These are phyloP conservation scores for Mycena vulgaris DNA, from an alignment of 768 basidiomycete genomes.

Conservation along the genomic window DNA sequence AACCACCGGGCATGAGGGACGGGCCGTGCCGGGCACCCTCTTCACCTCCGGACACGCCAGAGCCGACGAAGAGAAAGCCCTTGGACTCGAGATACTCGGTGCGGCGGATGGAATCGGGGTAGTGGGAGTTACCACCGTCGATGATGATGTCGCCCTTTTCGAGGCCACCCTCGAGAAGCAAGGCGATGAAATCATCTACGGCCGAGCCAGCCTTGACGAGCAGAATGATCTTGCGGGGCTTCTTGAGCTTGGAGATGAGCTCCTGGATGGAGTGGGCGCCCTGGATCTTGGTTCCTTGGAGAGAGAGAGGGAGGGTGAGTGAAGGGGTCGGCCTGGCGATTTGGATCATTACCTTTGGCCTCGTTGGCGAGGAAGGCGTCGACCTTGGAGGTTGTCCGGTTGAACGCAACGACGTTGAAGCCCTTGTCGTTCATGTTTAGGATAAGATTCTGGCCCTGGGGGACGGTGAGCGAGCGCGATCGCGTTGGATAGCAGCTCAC, in stretches of 20 bases:
- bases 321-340: conserved; percentile 37
- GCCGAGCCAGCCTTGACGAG: conserved; percentile 98
- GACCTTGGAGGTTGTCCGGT: conserved; percentile 97
- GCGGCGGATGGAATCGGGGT: conserved; percentile 97
- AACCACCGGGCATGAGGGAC: conserved; percentile 99
- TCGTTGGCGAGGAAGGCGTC: conserved; percentile 96
- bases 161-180: conserved; percentile 86
- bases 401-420: conserved; percentile 96
- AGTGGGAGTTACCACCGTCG: conserved; percentile 99
- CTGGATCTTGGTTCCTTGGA: conserved; percentile 91
- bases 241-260: conserved; percentile 92
- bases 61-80: conserved; percentile 97
- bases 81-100: conserved; percentile 93
- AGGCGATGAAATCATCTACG: conserved; percentile 95
- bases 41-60: conserved; percentile 99
- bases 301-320: conserved; percentile 27
- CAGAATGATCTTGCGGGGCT: conserved; percentile 96
- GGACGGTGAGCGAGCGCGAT: conserved; percentile 34
- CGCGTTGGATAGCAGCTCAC: conserved; percentile 44
- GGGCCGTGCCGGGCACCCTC: conserved; percentile 98
- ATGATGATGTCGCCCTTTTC: conserved; percentile 99
- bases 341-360: conserved; percentile 85
- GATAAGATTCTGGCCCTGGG: conserved; percentile 95
- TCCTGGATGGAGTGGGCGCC: conserved; percentile 96
- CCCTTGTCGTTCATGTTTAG: conserved; percentile 99